Evolutionary conservation across 2,329 filamentous ascomycete species (phyloP).

Genomic region (Neodidymelliopsis sp.): DNA sequence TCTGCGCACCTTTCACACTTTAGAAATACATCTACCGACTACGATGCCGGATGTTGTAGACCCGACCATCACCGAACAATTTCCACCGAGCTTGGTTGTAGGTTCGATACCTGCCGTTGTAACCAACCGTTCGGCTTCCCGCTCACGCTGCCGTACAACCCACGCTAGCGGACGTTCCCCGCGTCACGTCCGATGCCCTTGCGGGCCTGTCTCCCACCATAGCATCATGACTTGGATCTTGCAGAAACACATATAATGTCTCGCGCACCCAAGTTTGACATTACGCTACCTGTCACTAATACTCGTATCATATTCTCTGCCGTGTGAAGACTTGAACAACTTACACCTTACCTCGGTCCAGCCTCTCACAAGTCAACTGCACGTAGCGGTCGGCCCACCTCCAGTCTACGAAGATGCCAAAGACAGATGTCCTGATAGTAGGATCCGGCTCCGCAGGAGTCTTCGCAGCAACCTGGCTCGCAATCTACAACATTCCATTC

Average conservation of each 20-base stretch:
- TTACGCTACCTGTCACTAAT: background rate
- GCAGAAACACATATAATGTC: background rate
- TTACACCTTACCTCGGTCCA: background rate
- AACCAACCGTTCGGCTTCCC: conserved; percentile 1
- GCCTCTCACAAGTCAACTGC: background rate
- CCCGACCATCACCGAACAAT: too few species aligned
- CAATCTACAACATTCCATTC: conserved; percentile 63
- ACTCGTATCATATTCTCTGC: too few species aligned
- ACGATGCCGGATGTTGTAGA: background rate
- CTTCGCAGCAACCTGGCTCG: conserved; percentile 67
- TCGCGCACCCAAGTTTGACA: background rate
- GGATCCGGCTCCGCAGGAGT: conserved; percentile 70
- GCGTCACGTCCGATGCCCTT: conserved; percentile 2
- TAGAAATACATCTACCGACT: background rate
- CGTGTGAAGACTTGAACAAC: background rate
- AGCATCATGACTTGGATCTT: conserved; percentile 9
- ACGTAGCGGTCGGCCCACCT: background rate
- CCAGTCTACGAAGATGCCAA: conserved; percentile 28
- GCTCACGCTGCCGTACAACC: conserved; percentile 3
- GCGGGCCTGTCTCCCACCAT: conserved; percentile 1
- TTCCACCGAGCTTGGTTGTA: too few species aligned
- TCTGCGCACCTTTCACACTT: background rate
- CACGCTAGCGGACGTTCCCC: conserved; percentile 14
- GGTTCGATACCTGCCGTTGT: background rate
- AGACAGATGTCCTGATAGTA: conserved; percentile 65